Conservation (phyloP, 805 yeast genomes). For the Cyberlindnera petersonii region DNA sequence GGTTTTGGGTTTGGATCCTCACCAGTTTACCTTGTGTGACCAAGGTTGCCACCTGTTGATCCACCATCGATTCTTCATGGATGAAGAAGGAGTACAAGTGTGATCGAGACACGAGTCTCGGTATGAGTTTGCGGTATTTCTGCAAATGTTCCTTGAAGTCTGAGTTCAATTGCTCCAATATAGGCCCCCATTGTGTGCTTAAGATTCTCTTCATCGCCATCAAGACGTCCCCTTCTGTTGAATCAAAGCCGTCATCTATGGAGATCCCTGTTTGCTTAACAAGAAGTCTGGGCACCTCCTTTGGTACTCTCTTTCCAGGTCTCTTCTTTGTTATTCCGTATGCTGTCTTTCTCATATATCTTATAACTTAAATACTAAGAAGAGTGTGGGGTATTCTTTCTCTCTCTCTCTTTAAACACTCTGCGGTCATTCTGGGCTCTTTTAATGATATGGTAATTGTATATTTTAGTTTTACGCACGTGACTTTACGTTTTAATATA, state of each 20-base stretch:
- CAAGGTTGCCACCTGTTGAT: constrained; percentile 38
- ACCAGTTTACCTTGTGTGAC: constrained; percentile 35
- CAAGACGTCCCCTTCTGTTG: not conserved
- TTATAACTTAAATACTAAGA: too few relatives aligned
- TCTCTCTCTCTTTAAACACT: too few relatives aligned
- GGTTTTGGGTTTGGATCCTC: constrained; percentile 27
- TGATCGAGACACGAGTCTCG: constrained; percentile 14
- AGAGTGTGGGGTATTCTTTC: too few relatives aligned
- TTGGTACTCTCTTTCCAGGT: constrained; percentile 6
- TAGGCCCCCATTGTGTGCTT: constrained; percentile 16
- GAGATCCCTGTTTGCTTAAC: not conserved
- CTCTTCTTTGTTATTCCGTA: constrained; percentile 2
- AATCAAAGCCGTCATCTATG: constrained; percentile 3
- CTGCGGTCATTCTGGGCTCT: too few relatives aligned
- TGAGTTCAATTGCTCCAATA: constrained; percentile 15
- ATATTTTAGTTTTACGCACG: too few relatives aligned
- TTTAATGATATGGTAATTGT: too few relatives aligned
- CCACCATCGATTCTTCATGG: constrained; percentile 47
- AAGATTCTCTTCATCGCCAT: constrained; percentile 10
- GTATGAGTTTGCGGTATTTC: constrained; percentile 16
- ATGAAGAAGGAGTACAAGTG: constrained; percentile 49
- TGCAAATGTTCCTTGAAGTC: constrained; percentile 18
- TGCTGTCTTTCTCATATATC: too few relatives aligned
- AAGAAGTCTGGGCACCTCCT: constrained; percentile 8
- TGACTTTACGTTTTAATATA: constrained; percentile 3